Conservation (phyloP, 257 asterid species). For the Catharanthus roseus region DNA sequence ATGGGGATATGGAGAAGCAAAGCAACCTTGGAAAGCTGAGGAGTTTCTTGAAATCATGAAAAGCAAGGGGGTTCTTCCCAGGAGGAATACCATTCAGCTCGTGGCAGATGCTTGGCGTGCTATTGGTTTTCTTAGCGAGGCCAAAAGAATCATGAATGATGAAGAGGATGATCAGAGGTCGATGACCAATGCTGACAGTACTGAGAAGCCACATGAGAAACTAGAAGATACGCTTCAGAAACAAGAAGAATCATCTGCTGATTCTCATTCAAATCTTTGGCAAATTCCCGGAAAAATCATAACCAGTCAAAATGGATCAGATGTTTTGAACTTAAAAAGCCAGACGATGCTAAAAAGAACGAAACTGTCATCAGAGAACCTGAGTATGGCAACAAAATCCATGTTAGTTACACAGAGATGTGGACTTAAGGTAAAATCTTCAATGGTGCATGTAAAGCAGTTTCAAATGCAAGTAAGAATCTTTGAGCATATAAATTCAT, state of each 20-base stretch:
- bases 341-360: constrained; percentile 38
- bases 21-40: constrained; percentile 85
- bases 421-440: constrained; percentile 27
- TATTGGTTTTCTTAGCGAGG: constrained; percentile 62
- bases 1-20: constrained; percentile 95
- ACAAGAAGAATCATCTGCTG: constrained; percentile 31
- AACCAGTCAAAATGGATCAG: constrained; percentile 28
- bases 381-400: constrained; percentile 29
- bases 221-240: constrained; percentile 21
- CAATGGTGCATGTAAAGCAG: constrained; percentile 23
- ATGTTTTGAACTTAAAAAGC: constrained; percentile 22
- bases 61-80: constrained; percentile 46
- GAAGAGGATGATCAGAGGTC: constrained; percentile 18
- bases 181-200: constrained; percentile 7
- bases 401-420: constrained; percentile 25
- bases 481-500: constrained; percentile 31
- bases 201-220: constrained; percentile 17
- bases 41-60: constrained; percentile 66
- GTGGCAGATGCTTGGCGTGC: constrained; percentile 90
- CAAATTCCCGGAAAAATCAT: constrained; percentile 14
- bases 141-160: constrained; percentile 42
- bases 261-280: constrained; percentile 24
- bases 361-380: constrained; percentile 28
- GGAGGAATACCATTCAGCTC: constrained; percentile 55
- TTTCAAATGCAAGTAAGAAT: constrained; percentile 26